A percentile compares a stretch with the other conserved stretches of the same genome.
phyloP scores from a whole-genome alignment of 2,329 filamentous ascomycete genomes.

The Colletotrichum salicis region DNA sequence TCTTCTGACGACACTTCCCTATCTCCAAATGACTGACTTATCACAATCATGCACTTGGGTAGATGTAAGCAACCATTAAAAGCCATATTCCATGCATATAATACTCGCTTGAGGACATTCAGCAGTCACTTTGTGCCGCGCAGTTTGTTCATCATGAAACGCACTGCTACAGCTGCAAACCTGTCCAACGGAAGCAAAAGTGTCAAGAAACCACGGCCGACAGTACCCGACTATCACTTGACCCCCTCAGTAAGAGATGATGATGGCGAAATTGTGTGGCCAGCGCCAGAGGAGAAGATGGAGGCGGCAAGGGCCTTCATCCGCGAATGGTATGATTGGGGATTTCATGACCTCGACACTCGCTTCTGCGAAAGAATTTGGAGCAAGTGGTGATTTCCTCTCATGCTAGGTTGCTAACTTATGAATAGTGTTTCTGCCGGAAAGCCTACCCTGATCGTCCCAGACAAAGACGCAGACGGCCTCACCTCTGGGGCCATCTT shows the following conservation, averaged over 20 bases:
- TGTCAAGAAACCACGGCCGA: conserved; percentile 18
- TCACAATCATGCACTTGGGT: neutral
- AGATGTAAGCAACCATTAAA: neutral
- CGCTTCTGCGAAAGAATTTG: neutral
- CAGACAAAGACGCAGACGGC: conserved; percentile 77
- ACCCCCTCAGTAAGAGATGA: conserved; percentile 53
- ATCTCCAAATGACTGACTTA: neutral
- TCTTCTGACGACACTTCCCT: too few relatives aligned
- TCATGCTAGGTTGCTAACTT: conserved; percentile 18
- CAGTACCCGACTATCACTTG: conserved; percentile 56
- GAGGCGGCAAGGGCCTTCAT: conserved; percentile 66
- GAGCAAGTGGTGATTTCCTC: neutral
- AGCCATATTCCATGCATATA: neutral
- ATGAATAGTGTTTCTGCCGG: conserved; percentile 59
- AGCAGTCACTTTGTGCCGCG: neutral
- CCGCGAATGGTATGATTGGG: conserved; percentile 60
- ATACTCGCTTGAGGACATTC: neutral
- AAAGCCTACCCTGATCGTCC: conserved; percentile 68
- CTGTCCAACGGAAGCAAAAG: neutral
- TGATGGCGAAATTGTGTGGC: conserved; percentile 66
- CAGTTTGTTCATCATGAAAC: conserved; percentile 17
- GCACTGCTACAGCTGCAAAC: conserved; percentile 3
- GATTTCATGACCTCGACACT: neutral
- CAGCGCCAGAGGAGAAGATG: conserved; percentile 67
- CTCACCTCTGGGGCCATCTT: conserved; percentile 73